Conservation (phyloP, 139 green algal genomes). For the Spirogloea muscicola region DNA sequence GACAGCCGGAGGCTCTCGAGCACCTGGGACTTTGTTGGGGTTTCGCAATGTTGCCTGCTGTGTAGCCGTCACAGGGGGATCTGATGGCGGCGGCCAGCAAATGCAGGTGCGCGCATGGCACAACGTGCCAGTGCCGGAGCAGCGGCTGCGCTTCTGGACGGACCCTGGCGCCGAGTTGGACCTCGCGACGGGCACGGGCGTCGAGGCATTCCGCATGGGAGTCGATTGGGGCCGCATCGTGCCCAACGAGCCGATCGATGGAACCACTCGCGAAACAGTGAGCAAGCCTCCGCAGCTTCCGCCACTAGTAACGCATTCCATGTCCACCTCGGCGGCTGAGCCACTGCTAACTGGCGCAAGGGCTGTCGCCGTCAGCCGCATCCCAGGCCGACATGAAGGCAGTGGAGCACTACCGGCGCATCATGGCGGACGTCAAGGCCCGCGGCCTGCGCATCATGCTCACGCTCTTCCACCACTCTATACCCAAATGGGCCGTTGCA, state of each 20-base stretch:
- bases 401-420: conserved; percentile 21
- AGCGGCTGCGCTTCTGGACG: conserved; percentile 44
- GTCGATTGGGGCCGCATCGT: conserved; percentile 44
- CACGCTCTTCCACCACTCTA: conserved; percentile 49
- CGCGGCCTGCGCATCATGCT: conserved; percentile 39
- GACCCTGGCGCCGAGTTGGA: conserved; percentile 36
- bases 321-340: too few species aligned
- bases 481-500: conserved; percentile 21
- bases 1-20: too few species aligned
- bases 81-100: too few species aligned
- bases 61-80: too few species aligned
- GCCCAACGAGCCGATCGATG: conserved; percentile 15
- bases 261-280: not conserved
- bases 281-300: not conserved
- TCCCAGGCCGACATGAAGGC: conserved; percentile 9
- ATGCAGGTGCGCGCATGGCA: conserved; percentile 42
- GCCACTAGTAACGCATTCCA: too few species aligned
- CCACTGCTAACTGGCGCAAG: too few species aligned
- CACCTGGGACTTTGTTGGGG: too few species aligned
- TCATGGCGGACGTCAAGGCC: conserved; percentile 11
- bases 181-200: not conserved
- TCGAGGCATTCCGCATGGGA: conserved; percentile 41
- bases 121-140: conserved; percentile 18
- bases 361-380: too few species aligned
- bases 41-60: too few species aligned